Percentiles rank a stretch among this genome's conserved stretches.
Evolutionary conservation across 2,329 filamentous ascomycete genomes (phyloP).

Genomic region (Pyrenophora seminiperda): DNA sequence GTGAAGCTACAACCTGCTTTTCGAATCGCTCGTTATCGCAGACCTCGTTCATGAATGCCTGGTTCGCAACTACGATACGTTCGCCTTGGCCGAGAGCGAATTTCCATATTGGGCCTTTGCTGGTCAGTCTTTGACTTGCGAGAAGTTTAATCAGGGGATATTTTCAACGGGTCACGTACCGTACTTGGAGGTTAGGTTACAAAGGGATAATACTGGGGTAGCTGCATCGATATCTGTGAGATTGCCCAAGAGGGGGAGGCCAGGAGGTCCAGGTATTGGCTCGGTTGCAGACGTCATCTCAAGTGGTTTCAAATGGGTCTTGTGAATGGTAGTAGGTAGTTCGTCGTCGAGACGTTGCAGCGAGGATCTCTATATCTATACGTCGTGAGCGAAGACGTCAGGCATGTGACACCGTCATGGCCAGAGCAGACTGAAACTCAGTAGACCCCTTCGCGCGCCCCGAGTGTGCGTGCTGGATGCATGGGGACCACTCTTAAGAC

Average conservation of each 20-base stretch:
- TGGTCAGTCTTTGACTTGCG: slow-evolving; percentile 5
- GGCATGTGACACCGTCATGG: slow-evolving; percentile 11
- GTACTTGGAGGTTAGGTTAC: slow-evolving; percentile 66
- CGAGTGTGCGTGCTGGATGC: slow-evolving; percentile 11
- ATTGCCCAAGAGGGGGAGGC: slow-evolving; percentile 70
- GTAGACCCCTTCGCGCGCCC: slow-evolving; percentile 11
- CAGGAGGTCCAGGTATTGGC: slow-evolving; percentile 66
- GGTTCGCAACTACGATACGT: slow-evolving; percentile 39
- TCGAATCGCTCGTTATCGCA: slow-evolving; percentile 47
- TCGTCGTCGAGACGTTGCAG: not conserved
- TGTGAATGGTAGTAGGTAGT: not conserved
- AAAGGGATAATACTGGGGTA: slow-evolving; percentile 61
- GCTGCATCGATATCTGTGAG: slow-evolving; percentile 65
- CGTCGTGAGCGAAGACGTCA: not conserved
- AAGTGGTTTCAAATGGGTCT: not conserved
- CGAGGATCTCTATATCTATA: slow-evolving; percentile 10
- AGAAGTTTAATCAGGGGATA: not conserved
- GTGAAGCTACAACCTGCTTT: slow-evolving; percentile 36
- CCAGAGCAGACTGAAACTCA: slow-evolving; percentile 18
- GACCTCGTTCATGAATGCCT: slow-evolving; percentile 48
- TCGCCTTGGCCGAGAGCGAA: slow-evolving; percentile 38
- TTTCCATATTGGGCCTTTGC: slow-evolving; percentile 42
- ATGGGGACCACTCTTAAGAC: slow-evolving; percentile 6
- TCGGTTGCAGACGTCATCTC: slow-evolving; percentile 20
- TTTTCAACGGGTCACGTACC: slow-evolving; percentile 51